Evolutionary conservation across 768 basidiomycete genomes (phyloP).

Genomic region (Glaciozyma martinii): DNA sequence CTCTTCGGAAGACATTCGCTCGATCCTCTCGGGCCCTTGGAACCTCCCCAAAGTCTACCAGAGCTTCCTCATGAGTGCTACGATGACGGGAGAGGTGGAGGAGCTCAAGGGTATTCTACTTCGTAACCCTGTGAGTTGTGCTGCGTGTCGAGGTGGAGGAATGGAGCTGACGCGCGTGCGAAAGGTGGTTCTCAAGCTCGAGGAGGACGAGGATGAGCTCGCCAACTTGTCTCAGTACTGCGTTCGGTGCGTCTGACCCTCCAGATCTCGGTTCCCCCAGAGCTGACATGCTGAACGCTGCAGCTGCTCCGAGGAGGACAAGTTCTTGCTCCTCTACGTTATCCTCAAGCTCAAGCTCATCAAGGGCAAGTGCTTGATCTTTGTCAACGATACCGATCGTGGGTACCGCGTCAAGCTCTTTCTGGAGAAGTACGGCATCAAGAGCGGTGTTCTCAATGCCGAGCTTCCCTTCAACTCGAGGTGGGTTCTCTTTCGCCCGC

Average conservation of each 20-base stretch:
- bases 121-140: conserved; percentile 64
- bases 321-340: conserved; percentile 91
- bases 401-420: conserved; percentile 95
- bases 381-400: conserved; percentile 91
- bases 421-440: conserved; percentile 92
- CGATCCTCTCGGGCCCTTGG: conserved; percentile 49
- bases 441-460: conserved; percentile 89
- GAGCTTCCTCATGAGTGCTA: conserved; percentile 93
- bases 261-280: background rate
- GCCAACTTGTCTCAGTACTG: conserved; percentile 76
- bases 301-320: conserved; percentile 88
- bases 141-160: too few relatives aligned
- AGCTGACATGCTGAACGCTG: background rate
- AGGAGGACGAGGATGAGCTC: conserved; percentile 76
- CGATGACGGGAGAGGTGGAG: conserved; percentile 93
- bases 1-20: conserved; percentile 69
- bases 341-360: conserved; percentile 93
- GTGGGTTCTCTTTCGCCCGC: conserved; percentile 38
- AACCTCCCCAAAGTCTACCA: conserved; percentile 75
- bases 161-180: background rate
- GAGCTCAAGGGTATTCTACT: conserved; percentile 77
- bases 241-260: conserved; percentile 50
- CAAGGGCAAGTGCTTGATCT: conserved; percentile 90
- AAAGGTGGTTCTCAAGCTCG: conserved; percentile 74
- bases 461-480: conserved; percentile 92